A percentile compares a stretch with the other conserved stretches of the same genome.
These are phyloP conservation scores for Bisporella sp. DNA, from an alignment of 2,329 filamentous ascomycete species.

Conservation along the genomic window DNA sequence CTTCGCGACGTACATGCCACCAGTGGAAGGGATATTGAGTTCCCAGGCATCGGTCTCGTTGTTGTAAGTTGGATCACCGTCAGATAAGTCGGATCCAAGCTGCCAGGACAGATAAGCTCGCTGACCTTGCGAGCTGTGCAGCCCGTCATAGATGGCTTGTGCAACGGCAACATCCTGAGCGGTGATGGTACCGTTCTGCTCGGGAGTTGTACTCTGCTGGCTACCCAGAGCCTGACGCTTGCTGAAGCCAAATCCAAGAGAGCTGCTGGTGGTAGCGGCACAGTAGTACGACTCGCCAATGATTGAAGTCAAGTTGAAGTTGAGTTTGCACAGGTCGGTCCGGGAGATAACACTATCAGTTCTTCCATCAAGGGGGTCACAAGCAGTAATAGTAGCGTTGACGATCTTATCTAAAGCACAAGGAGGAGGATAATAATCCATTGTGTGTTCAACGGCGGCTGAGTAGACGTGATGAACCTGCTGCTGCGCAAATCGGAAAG, in stretches of 20 bases:
- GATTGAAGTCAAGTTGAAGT: slow-evolving; percentile 38
- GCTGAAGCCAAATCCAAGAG: background rate
- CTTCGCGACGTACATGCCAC: slow-evolving; percentile 33
- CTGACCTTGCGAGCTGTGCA: slow-evolving; percentile 28
- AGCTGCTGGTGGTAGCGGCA: slow-evolving; percentile 18
- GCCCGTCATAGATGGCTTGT: slow-evolving; percentile 28
- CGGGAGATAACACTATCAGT: slow-evolving; percentile 46
- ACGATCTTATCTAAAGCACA: slow-evolving; percentile 43
- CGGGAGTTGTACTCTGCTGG: slow-evolving; percentile 9
- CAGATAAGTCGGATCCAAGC: slow-evolving; percentile 14
- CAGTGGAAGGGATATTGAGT: slow-evolving; percentile 27
- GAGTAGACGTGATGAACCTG: slow-evolving; percentile 36
- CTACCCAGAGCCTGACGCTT: slow-evolving; percentile 1
- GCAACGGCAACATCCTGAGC: slow-evolving; percentile 28
- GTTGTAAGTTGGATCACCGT: slow-evolving; percentile 1
- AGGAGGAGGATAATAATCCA: slow-evolving; percentile 36
- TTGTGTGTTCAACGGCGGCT: slow-evolving; percentile 31
- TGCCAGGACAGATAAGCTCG: slow-evolving; percentile 32
- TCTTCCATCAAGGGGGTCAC: slow-evolving; percentile 47
- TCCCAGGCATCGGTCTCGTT: slow-evolving; percentile 21
- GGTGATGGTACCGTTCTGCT: slow-evolving; percentile 16
- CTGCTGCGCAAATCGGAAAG: slow-evolving; percentile 38
- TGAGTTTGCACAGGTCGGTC: slow-evolving; percentile 38
- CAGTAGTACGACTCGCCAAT: slow-evolving; percentile 41
- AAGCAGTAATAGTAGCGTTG: slow-evolving; percentile 47